Evolutionary conservation across 2,329 filamentous ascomycete species (phyloP).

Genomic region (Trichoderma koningiopsis): DNA sequence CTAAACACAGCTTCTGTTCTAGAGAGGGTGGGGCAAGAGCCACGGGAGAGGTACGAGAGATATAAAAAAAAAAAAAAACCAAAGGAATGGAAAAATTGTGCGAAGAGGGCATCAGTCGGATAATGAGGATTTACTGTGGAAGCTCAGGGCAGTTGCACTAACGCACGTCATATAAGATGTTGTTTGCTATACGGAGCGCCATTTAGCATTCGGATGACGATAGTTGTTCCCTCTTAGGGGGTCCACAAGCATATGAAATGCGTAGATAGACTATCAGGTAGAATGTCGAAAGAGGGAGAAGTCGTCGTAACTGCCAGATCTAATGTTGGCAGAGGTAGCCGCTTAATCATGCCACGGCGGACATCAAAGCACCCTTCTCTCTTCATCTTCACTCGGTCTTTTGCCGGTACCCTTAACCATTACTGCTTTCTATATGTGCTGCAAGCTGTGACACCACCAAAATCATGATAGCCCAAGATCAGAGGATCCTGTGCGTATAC

Average conservation of each 20-base stretch:
- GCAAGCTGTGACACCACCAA: too few species aligned
- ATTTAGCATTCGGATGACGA: background rate
- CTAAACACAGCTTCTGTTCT: background rate
- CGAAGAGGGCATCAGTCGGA: background rate
- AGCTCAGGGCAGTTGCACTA: background rate
- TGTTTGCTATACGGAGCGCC: background rate
- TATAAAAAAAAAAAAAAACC: background rate
- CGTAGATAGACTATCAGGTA: background rate
- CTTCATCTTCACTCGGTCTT: background rate
- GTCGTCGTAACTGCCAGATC: background rate
- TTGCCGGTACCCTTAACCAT: background rate
- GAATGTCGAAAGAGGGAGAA: background rate
- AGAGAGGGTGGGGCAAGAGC: slow-evolving; percentile 6
- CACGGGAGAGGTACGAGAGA: background rate
- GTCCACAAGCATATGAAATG: background rate
- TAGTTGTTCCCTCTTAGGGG: background rate
- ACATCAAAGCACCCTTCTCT: background rate
- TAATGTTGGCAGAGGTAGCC: background rate
- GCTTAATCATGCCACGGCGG: background rate
- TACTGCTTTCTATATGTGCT: background rate
- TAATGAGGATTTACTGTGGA: background rate
- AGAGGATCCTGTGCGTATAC: background rate
- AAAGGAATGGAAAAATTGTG: background rate
- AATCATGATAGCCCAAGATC: background rate
- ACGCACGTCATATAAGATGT: background rate